These are phyloP conservation scores for Xanthoconium separans DNA, from an alignment of 1,284 basidiomycete genomes.

Conservation along the genomic window DNA sequence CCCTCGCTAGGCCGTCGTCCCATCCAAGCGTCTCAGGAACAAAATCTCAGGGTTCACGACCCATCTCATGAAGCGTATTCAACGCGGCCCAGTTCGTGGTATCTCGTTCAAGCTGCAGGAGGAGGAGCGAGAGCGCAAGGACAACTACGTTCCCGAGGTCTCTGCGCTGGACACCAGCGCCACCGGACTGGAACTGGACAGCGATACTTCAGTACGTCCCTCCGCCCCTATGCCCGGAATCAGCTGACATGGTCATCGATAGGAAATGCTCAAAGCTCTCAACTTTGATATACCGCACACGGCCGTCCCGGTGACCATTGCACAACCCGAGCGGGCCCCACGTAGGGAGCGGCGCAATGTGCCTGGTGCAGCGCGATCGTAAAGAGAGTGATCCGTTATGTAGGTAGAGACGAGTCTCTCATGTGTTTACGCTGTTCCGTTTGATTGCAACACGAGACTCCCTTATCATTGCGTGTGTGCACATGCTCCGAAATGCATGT, in stretches of 20 bases:
- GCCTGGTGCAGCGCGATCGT: conserved; percentile 72
- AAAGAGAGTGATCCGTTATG: background rate
- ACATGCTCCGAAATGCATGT: too few relatives aligned
- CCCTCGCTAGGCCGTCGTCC: conserved; percentile 77
- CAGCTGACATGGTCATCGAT: background rate
- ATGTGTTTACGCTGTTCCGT: too few relatives aligned
- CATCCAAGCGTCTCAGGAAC: conserved; percentile 99
- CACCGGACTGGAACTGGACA: conserved; percentile 81
- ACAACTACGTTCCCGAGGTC: conserved; percentile 96
- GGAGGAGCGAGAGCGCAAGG: conserved; percentile 99
- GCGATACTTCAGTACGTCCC: conserved; percentile 80
- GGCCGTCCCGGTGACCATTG: conserved; percentile 66
- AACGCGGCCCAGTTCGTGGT: conserved; percentile 98
- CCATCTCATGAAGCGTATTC: conserved; percentile 99
- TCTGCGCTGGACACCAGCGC: conserved; percentile 86
- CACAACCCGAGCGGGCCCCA: conserved; percentile 69
- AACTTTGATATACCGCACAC: conserved; percentile 90
- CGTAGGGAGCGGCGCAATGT: conserved; percentile 79
- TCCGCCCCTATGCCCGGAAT: background rate
- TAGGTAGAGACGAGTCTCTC: too few relatives aligned
- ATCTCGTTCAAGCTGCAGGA: conserved; percentile 99
- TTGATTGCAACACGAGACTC: too few relatives aligned
- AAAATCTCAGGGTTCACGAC: conserved; percentile 99
- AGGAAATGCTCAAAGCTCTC: conserved; percentile 86
- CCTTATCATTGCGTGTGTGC: too few relatives aligned